These are phyloP conservation scores for Volvariella surrecta DNA, from an alignment of 1,284 basidiomycete genomes.

Conservation along the genomic window DNA sequence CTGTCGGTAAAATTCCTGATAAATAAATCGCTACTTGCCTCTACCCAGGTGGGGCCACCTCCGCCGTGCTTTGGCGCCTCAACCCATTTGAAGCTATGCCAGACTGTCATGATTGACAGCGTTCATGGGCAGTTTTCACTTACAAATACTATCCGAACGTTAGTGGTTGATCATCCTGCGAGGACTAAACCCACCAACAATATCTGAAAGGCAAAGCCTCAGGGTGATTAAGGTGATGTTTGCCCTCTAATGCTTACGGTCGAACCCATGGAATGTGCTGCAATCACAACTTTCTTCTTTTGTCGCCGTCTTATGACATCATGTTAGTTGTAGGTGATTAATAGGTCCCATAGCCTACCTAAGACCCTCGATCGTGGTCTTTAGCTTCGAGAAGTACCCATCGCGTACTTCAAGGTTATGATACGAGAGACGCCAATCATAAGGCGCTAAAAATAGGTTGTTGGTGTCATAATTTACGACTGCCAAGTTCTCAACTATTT, in stretches of 20 bases:
- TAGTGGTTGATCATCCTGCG: too few relatives aligned
- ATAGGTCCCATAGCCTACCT: conserved; percentile 35
- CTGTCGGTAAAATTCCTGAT: neutral
- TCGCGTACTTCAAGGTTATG: conserved; percentile 91
- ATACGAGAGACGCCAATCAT: conserved; percentile 90
- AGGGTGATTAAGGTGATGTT: too few relatives aligned
- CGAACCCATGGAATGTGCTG: conserved; percentile 86
- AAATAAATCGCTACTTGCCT: conserved; percentile 38
- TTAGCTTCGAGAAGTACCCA: conserved; percentile 86
- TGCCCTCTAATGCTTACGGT: conserved; percentile 37
- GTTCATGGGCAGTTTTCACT: conserved; percentile 17
- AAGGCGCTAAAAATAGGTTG: conserved; percentile 80
- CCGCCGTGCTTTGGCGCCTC: conserved; percentile 81
- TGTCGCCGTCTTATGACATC: conserved; percentile 46
- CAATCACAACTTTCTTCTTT: conserved; percentile 79
- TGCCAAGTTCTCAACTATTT: conserved; percentile 91
- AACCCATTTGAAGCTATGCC: conserved; percentile 86
- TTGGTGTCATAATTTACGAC: conserved; percentile 89
- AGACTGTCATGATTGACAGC: too few relatives aligned
- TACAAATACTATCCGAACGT: conserved; percentile 51
- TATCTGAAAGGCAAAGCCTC: conserved; percentile 5
- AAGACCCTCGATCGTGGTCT: conserved; percentile 79
- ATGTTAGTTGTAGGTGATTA: neutral
- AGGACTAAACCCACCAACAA: conserved; percentile 12
- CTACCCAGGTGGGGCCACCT: conserved; percentile 89